Evolutionary conservation across 805 yeast species (phyloP).

Genomic region (Hanseniaspora lachancei): DNA sequence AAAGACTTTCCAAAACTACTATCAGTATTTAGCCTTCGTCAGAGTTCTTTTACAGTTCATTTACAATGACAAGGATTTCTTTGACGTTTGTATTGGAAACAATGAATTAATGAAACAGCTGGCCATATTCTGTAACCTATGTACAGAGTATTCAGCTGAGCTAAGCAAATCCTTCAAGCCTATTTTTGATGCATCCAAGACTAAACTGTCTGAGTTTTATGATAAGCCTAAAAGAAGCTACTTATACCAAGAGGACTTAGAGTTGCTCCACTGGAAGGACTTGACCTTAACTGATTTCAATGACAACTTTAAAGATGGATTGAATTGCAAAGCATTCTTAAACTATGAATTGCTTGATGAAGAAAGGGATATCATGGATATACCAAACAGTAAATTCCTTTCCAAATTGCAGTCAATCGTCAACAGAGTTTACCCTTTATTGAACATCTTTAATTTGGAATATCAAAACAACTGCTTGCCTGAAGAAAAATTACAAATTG

Average conservation of each 20-base stretch:
- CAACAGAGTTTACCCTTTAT: conserved; percentile 5
- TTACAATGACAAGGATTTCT: conserved; percentile 26
- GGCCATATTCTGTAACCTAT: conserved; percentile 16
- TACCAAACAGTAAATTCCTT: background rate
- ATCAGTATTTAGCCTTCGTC: conserved; percentile 27
- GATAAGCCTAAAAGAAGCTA: conserved; percentile 37
- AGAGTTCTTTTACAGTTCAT: conserved; percentile 48
- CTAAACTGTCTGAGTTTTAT: background rate
- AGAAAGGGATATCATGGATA: conserved; percentile 7
- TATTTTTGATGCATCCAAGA: background rate
- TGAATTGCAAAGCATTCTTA: background rate
- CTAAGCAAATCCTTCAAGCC: background rate
- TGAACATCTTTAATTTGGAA: background rate
- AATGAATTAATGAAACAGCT: conserved; percentile 24
- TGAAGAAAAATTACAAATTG: conserved; percentile 1
- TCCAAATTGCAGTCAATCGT: conserved; percentile 4
- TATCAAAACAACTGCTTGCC: background rate
- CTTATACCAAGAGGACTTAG: conserved; percentile 52
- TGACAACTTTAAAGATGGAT: conserved; percentile 26
- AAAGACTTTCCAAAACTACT: conserved; percentile 17
- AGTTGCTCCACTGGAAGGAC: conserved; percentile 46
- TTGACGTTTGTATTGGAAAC: conserved; percentile 27
- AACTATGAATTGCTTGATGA: conserved; percentile 9
- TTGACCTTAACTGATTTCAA: conserved; percentile 47
- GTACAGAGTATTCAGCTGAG: background rate